Percentiles rank a stretch among this genome's conserved stretches.
Conservation (phyloP, 176 grass and related monocot genomes). For the Avena insularis region DNA sequence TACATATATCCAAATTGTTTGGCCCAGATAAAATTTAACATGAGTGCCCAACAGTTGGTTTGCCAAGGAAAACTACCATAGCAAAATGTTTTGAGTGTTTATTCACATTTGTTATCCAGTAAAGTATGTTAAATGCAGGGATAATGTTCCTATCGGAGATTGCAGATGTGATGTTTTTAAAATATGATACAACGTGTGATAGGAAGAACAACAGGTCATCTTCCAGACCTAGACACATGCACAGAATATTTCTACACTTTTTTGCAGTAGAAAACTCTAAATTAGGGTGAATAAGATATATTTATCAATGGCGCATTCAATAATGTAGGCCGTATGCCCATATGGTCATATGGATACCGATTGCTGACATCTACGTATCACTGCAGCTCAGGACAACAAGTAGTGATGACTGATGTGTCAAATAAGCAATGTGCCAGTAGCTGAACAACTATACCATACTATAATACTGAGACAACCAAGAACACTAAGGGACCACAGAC, state of each 20-base stretch:
- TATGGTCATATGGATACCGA: neutral
- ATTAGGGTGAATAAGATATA: neutral
- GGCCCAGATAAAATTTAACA: neutral
- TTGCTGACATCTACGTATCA: neutral
- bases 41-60: neutral
- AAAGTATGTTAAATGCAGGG: neutral
- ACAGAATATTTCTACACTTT: neutral
- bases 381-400: constrained; percentile 18
- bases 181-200: neutral
- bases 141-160: constrained; percentile 1
- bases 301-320: neutral
- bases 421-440: constrained; percentile 18
- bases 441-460: constrained; percentile 1
- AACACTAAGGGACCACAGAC: constrained; percentile 38
- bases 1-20: neutral
- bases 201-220: neutral
- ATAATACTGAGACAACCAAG: constrained; percentile 17
- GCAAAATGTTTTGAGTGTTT: neutral
- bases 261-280: constrained; percentile 11
- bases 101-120: constrained; percentile 13
- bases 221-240: constrained; percentile 5
- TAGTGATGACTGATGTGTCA: neutral
- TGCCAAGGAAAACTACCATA: neutral
- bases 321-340: neutral
- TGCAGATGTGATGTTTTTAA: neutral